Conservation (phyloP, 2,329 filamentous ascomycete genomes). For the Calonectria pauciramosa region DNA sequence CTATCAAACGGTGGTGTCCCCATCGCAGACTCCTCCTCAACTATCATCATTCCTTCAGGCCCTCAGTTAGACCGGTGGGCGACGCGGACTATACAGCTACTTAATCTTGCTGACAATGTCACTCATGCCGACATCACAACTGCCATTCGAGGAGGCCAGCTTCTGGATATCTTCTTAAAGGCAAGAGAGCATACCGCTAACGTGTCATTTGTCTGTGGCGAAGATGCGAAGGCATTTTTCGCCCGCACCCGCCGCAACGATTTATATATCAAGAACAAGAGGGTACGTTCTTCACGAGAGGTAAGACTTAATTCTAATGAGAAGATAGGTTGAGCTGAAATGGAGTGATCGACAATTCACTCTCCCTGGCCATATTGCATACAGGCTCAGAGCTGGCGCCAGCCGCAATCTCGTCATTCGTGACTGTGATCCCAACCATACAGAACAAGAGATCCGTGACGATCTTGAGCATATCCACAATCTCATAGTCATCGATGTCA, state of each 20-base stretch:
- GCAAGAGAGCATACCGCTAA: constrained; percentile 70
- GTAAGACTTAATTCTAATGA: neutral
- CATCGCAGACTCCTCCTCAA: neutral
- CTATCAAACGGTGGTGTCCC: neutral
- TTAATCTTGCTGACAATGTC: constrained; percentile 71
- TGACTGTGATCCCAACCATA: constrained; percentile 69
- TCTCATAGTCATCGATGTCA: constrained; percentile 76
- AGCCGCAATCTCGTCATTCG: constrained; percentile 82
- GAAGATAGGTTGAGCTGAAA: constrained; percentile 71
- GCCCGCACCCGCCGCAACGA: constrained; percentile 74
- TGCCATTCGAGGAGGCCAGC: constrained; percentile 76
- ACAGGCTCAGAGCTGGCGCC: constrained; percentile 75
- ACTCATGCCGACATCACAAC: constrained; percentile 76
- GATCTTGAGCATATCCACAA: constrained; percentile 89
- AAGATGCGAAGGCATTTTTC: constrained; percentile 75
- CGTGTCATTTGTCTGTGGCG: constrained; percentile 78
- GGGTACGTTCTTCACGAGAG: constrained; percentile 62
- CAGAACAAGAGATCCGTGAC: constrained; percentile 74
- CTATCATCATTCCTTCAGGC: neutral
- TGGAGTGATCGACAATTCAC: constrained; percentile 82
- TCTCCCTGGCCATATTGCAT: constrained; percentile 72
- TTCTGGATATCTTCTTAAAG: constrained; percentile 78
- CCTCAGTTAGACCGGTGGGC: constrained; percentile 52
- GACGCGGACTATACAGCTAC: constrained; percentile 72
- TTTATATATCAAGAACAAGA: constrained; percentile 77